A percentile compares a stretch with the other conserved stretches of the same genome.
These are phyloP conservation scores for Ricinus communis DNA, from an alignment of 345 rosid species.

Conservation along the genomic window DNA sequence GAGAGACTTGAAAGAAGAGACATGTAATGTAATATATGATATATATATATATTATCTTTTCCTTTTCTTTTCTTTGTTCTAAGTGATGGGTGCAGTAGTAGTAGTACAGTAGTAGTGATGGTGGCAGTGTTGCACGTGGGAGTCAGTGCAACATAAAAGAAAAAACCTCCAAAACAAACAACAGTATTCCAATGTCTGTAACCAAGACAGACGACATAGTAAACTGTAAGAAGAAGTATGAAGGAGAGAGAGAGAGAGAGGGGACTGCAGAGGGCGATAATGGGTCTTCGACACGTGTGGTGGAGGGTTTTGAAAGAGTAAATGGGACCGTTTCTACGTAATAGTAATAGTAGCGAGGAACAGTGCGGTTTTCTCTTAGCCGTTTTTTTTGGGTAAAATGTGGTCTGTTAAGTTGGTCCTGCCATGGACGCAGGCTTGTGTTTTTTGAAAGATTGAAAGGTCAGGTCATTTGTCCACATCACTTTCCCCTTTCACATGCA, in stretches of 20 bases:
- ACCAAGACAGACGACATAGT: background rate
- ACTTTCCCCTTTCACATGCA: constrained; percentile 40
- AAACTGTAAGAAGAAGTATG: background rate
- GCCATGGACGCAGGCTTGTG: constrained; percentile 12
- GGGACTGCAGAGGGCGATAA: constrained; percentile 20
- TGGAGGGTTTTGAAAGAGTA: background rate
- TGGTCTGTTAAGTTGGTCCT: background rate
- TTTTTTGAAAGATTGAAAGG: constrained; percentile 24
- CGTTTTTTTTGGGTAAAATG: constrained; percentile 18
- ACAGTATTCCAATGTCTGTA: background rate
- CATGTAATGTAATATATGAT: background rate
- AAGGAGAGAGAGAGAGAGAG: background rate
- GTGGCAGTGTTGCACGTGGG: constrained; percentile 36
- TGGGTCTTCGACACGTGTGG: constrained; percentile 27
- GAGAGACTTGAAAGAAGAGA: constrained; percentile 30
- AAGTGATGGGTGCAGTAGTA: background rate
- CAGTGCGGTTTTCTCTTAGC: constrained; percentile 25
- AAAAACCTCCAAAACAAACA: background rate
- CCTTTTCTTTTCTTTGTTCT: background rate
- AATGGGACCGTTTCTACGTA: constrained; percentile 17
- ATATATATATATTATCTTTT: background rate
- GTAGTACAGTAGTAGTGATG: background rate
- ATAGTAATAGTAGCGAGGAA: too few relatives aligned
- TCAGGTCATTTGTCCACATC: constrained; percentile 50
- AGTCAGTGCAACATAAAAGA: constrained; percentile 34